phyloP scores from a whole-genome alignment of 768 basidiomycete species.

The Pluteus cervinus region DNA sequence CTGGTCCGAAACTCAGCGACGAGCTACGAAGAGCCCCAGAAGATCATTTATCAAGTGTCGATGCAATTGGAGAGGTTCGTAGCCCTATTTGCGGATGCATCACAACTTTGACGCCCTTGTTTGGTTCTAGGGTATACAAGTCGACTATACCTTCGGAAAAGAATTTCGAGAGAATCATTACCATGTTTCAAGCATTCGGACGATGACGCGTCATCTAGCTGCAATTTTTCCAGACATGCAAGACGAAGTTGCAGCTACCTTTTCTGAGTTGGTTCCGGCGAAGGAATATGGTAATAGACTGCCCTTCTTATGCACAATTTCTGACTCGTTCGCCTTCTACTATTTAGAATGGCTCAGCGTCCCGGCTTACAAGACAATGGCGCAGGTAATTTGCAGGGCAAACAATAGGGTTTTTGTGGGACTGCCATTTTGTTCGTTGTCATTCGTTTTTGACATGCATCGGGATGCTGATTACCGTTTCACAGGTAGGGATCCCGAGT shows the following conservation, averaged over 20 bases:
- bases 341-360: slow-evolving; percentile 12
- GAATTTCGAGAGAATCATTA: slow-evolving; percentile 16
- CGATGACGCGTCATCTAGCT: slow-evolving; percentile 21
- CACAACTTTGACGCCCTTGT: neutral
- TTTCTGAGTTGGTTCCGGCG: slow-evolving; percentile 12
- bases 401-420: slow-evolving; percentile 21
- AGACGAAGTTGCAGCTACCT: slow-evolving; percentile 17
- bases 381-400: slow-evolving; percentile 17
- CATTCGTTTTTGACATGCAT: neutral
- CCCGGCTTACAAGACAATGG: slow-evolving; percentile 9
- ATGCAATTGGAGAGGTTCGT: slow-evolving; percentile 33
- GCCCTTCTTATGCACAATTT: neutral
- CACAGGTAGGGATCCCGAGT: slow-evolving; percentile 17
- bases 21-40: slow-evolving; percentile 42
- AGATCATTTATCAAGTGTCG: slow-evolving; percentile 35
- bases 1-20: slow-evolving; percentile 32
- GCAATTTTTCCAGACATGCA: slow-evolving; percentile 17
- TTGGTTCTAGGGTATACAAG: slow-evolving; percentile 21
- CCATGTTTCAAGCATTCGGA: slow-evolving; percentile 24
- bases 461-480: neutral
- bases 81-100: no score
- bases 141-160: slow-evolving; percentile 28
- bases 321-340: neutral
- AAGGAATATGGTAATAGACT: slow-evolving; percentile 1
- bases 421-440: slow-evolving; percentile 17